A percentile compares a stretch with the other conserved stretches of the same genome.
These are phyloP conservation scores for Cryphonectria radicalis DNA, from an alignment of 2,329 filamentous ascomycete species.

Conservation along the genomic window DNA sequence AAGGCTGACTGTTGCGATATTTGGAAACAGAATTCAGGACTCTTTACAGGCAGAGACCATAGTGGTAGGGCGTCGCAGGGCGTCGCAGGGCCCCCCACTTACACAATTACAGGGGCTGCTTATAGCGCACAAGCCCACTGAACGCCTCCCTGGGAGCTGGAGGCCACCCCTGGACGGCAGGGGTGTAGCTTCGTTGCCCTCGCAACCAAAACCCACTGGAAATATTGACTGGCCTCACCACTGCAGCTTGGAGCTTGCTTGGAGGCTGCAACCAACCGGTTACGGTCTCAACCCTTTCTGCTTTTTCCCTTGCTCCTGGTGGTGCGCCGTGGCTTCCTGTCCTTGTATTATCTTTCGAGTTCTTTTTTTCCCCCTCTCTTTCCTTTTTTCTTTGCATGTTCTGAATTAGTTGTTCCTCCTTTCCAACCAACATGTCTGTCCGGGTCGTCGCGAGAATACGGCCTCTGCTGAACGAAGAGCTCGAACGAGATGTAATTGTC, in stretches of 20 bases:
- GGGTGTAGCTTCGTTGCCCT: neutral
- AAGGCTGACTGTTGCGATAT: too few species aligned
- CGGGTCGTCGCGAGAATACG: conserved; percentile 90
- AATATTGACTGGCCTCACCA: conserved; percentile 15
- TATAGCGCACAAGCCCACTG: neutral
- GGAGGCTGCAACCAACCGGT: neutral
- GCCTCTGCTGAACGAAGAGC: conserved; percentile 83
- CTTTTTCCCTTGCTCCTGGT: neutral
- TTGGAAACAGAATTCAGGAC: too few species aligned
- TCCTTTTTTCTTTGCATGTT: neutral
- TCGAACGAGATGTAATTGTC: conserved; percentile 87
- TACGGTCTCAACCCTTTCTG: neutral
- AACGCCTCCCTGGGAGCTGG: neutral
- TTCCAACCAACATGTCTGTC: conserved; percentile 59
- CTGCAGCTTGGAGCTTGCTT: neutral
- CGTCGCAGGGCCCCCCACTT: neutral
- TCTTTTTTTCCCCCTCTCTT: neutral
- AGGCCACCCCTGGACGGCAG: neutral
- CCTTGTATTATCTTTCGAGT: neutral
- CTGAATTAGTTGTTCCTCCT: neutral
- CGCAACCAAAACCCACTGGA: conserved; percentile 14
- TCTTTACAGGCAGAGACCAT: neutral
- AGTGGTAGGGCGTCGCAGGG: neutral
- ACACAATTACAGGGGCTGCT: neutral
- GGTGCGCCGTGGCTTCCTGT: neutral